phyloP scores from a whole-genome alignment of 192 early-diverging fungal genomes.

The Mortierella alpina region DNA sequence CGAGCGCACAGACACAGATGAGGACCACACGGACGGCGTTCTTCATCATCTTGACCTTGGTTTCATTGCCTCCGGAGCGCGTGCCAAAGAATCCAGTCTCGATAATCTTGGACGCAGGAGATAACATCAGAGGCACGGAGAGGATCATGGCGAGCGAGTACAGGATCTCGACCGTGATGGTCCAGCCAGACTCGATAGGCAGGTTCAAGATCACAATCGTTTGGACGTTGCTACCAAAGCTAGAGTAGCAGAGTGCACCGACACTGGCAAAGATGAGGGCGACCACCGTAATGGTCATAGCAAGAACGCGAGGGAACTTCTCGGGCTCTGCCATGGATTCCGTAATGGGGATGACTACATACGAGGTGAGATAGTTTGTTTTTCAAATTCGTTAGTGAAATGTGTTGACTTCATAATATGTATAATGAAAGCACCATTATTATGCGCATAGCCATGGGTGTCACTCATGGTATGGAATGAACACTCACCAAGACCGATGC shows the following conservation, averaged over 20 bases:
- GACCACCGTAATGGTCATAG: slow-evolving; percentile 57
- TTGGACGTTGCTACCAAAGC: slow-evolving; percentile 75
- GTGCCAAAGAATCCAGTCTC: slow-evolving; percentile 73
- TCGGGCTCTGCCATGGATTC: slow-evolving; percentile 68
- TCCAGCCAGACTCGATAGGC: slow-evolving; percentile 63
- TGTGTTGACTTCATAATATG: too few species aligned
- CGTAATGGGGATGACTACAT: slow-evolving; percentile 62
- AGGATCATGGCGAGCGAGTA: slow-evolving; percentile 83
- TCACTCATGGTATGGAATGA: not conserved
- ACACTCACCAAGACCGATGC: slow-evolving; percentile 76
- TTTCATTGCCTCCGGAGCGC: slow-evolving; percentile 56
- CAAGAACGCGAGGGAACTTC: slow-evolving; percentile 63
- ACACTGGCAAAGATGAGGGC: slow-evolving; percentile 57
- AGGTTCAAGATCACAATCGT: slow-evolving; percentile 81
- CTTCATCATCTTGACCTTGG: slow-evolving; percentile 80
- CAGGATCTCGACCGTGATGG: slow-evolving; percentile 70
- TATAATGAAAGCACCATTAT: too few species aligned
- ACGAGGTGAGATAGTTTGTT: too few species aligned
- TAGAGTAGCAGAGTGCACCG: slow-evolving; percentile 67
- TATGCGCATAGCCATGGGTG: too few species aligned
- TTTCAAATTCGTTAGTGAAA: too few species aligned
- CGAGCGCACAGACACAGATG: slow-evolving; percentile 69
- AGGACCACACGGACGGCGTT: slow-evolving; percentile 70
- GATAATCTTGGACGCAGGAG: slow-evolving; percentile 77
- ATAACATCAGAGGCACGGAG: slow-evolving; percentile 78